phyloP scores from a whole-genome alignment of 2,329 filamentous ascomycete genomes.

The Neopestalotiopsis clavispora region DNA sequence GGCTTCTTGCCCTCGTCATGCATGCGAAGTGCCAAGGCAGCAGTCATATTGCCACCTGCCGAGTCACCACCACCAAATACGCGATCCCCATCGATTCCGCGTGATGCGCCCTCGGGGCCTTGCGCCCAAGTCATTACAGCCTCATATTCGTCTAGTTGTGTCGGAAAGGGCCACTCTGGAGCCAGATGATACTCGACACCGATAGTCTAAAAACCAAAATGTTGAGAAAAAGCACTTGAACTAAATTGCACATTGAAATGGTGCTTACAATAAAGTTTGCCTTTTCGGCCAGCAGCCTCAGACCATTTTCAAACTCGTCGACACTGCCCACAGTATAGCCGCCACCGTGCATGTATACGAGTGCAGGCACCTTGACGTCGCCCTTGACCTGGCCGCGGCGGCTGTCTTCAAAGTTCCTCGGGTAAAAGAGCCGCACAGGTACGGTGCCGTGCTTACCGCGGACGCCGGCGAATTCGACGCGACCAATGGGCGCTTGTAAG shows the following conservation, averaged over 20 bases:
- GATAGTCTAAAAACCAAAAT: constrained; percentile 28
- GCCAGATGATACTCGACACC: constrained; percentile 40
- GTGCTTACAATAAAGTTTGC: constrained; percentile 22
- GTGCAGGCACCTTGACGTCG: constrained; percentile 27
- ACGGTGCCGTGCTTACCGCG: constrained; percentile 39
- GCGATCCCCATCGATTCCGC: constrained; percentile 31
- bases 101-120: constrained; percentile 26
- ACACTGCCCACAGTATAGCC: constrained; percentile 43
- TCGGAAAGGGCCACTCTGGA: constrained; percentile 37
- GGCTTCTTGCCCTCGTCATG: constrained; percentile 31
- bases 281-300: constrained; percentile 35
- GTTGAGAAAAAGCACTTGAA: background rate
- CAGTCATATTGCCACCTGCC: constrained; percentile 42
- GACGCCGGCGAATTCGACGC: constrained; percentile 38
- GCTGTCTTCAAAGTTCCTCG: constrained; percentile 20
- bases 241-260: background rate
- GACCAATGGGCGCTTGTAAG: constrained; percentile 31
- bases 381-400: constrained; percentile 18
- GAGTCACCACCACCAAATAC: constrained; percentile 39
- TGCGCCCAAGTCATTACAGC: constrained; percentile 35
- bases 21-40: constrained; percentile 33
- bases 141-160: constrained; percentile 39
- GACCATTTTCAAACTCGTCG: constrained; percentile 43
- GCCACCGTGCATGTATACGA: constrained; percentile 43
- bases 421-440: constrained; percentile 38